These are phyloP conservation scores for Panellus pusillus DNA, from an alignment of 768 basidiomycete species.

Conservation along the genomic window DNA sequence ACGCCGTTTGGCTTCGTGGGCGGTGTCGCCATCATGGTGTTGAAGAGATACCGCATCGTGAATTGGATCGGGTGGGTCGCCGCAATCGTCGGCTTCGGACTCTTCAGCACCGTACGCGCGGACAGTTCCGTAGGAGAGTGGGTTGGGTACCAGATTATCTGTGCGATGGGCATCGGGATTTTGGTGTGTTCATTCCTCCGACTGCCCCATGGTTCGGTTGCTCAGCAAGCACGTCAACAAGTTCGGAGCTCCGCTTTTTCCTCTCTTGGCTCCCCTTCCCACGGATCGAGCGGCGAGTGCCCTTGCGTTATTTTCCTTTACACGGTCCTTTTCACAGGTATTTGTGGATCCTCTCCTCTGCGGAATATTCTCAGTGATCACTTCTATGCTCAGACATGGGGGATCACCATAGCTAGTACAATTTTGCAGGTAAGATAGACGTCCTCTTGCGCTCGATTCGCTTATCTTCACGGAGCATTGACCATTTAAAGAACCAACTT, in stretches of 20 bases:
- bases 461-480: slow-evolving; percentile 35
- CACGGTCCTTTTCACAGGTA: slow-evolving; percentile 30
- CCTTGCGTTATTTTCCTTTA: slow-evolving; percentile 35
- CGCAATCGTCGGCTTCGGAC: slow-evolving; percentile 36
- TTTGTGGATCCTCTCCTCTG: too few species aligned
- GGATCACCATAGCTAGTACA: slow-evolving; percentile 22
- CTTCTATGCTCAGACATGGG: slow-evolving; percentile 28
- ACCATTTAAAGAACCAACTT: too few species aligned
- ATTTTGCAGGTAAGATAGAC: slow-evolving; percentile 30
- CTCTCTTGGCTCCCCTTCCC: slow-evolving; percentile 38
- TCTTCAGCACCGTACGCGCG: slow-evolving; percentile 28
- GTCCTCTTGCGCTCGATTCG: too few species aligned
- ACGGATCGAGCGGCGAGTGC: slow-evolving; percentile 36
- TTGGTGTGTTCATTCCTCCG: slow-evolving; percentile 2
- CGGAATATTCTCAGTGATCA: too few species aligned
- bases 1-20: slow-evolving; percentile 35
- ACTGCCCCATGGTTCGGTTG: neutral
- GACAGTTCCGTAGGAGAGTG: slow-evolving; percentile 23
- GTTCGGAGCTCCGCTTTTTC: slow-evolving; percentile 30
- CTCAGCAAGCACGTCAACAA: neutral
- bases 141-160: slow-evolving; percentile 32
- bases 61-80: slow-evolving; percentile 38
- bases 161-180: slow-evolving; percentile 3
- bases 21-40: slow-evolving; percentile 31
- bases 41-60: slow-evolving; percentile 35